A percentile compares a stretch with the other conserved stretches of the same genome.
These are phyloP conservation scores for Candida easanensis DNA, from an alignment of 805 yeast species.

Conservation along the genomic window DNA sequence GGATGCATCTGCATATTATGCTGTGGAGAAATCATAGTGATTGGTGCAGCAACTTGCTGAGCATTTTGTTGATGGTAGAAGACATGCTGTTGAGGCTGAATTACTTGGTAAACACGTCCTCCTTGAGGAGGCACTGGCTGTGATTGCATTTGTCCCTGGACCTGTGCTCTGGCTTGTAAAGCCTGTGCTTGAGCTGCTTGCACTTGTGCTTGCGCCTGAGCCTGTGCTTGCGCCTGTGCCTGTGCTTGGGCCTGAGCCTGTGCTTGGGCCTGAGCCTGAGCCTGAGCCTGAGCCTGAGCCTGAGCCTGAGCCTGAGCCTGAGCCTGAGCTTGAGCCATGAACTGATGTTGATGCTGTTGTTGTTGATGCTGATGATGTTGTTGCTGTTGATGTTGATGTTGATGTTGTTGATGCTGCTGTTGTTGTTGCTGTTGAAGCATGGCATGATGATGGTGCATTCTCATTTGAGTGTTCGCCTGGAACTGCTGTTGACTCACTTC, in stretches of 20 bases:
- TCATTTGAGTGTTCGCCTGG: slow-evolving; percentile 17
- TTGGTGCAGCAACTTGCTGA: neutral
- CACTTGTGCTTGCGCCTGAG: slow-evolving; percentile 5
- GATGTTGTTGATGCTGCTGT: slow-evolving; percentile 8
- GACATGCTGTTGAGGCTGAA: slow-evolving; percentile 6
- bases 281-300: neutral
- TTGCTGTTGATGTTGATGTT: slow-evolving; percentile 6
- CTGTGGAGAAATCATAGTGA: neutral
- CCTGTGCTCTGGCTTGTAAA: neutral
- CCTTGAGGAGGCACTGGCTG: neutral
- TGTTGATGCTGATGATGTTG: slow-evolving; percentile 1
- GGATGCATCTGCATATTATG: slow-evolving; percentile 19
- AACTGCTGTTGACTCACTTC: slow-evolving; percentile 10
- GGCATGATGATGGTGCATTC: slow-evolving; percentile 22
- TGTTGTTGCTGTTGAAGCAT: slow-evolving; percentile 15
- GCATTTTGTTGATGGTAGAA: slow-evolving; percentile 3
- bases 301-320: slow-evolving; percentile 5
- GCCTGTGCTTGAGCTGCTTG: slow-evolving; percentile 1
- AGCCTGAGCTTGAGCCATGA: slow-evolving; percentile 1
- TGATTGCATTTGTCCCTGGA: neutral
- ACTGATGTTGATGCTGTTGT: slow-evolving; percentile 5
- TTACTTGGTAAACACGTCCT: neutral
- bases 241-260: slow-evolving; percentile 6
- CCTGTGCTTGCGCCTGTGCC: slow-evolving; percentile 6
- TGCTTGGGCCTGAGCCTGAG: slow-evolving; percentile 4